Conservation (phyloP, 1,284 basidiomycete genomes). For the Fomitiporia mediterranea region DNA sequence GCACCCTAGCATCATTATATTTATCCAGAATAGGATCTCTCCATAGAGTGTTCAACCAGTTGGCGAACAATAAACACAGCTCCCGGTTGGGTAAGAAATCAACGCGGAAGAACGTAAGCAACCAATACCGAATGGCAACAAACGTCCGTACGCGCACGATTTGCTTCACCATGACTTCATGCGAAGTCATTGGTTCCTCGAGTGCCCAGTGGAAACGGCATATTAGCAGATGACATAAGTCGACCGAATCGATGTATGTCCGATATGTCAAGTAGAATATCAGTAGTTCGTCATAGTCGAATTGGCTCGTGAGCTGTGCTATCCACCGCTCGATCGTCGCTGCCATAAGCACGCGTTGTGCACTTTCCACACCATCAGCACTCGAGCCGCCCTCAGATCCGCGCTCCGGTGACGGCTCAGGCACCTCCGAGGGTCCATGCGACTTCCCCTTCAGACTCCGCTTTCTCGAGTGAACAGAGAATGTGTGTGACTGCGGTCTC, state of each 20-base stretch:
- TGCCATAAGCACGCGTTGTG: conserved; percentile 61
- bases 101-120: conserved; percentile 80
- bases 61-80: conserved; percentile 62
- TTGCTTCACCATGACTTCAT: conserved; percentile 62
- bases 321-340: conserved; percentile 90
- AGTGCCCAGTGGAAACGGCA: conserved; percentile 86
- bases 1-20: conserved; percentile 64
- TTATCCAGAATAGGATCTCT: conserved; percentile 62
- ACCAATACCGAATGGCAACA: conserved; percentile 82
- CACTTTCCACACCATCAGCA: conserved; percentile 25
- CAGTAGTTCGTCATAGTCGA: conserved; percentile 78
- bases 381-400: conserved; percentile 28
- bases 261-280: conserved; percentile 88
- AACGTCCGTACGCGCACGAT: conserved; percentile 84
- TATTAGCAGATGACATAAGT: conserved; percentile 74
- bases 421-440: conserved; percentile 18
- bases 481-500: conserved; percentile 43
- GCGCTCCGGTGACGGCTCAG: conserved; percentile 27
- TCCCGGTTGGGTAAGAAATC: conserved; percentile 82
- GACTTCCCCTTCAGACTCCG: conserved; percentile 30
- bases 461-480: conserved; percentile 40
- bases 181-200: conserved; percentile 43
- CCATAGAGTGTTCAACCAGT: conserved; percentile 75
- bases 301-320: conserved; percentile 78
- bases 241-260: conserved; percentile 70